A percentile compares a stretch with the other conserved stretches of the same genome.
These are phyloP conservation scores for Pseudopyricularia cyperi DNA, from an alignment of 2,329 filamentous ascomycete species.

Conservation along the genomic window DNA sequence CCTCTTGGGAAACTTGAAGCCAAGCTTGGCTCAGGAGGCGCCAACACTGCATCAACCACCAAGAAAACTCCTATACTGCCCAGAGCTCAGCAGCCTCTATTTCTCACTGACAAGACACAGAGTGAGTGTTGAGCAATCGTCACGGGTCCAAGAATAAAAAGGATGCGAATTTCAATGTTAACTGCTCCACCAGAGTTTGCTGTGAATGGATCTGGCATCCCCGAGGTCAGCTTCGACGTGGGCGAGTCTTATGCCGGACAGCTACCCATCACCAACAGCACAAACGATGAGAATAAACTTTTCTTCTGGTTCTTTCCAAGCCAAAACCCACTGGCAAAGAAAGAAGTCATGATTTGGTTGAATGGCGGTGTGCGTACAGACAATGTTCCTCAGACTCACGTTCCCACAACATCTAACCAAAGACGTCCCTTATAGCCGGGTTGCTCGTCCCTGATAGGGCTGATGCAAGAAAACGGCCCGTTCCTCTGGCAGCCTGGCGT, in stretches of 20 bases:
- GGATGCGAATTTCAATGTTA: background rate
- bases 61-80: background rate
- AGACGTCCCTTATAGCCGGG: constrained; percentile 22
- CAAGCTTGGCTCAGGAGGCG: background rate
- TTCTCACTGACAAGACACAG: background rate
- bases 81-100: background rate
- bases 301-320: constrained; percentile 56
- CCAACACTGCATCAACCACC: background rate
- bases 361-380: constrained; percentile 29
- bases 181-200: constrained; percentile 34
- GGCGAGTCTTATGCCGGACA: constrained; percentile 49
- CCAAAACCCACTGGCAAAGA: constrained; percentile 26
- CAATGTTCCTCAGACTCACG: background rate
- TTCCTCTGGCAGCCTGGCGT: constrained; percentile 57
- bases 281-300: constrained; percentile 29
- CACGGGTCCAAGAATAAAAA: background rate
- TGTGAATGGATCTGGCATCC: constrained; percentile 48
- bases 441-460: constrained; percentile 46
- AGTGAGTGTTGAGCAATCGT: background rate
- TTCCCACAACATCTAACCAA: background rate
- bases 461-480: constrained; percentile 63
- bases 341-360: constrained; percentile 47
- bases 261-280: constrained; percentile 36
- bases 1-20: background rate
- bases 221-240: constrained; percentile 54